Evolutionary conservation across 2,329 filamentous ascomycete genomes (phyloP).

Genomic region (Aspergillus latus): DNA sequence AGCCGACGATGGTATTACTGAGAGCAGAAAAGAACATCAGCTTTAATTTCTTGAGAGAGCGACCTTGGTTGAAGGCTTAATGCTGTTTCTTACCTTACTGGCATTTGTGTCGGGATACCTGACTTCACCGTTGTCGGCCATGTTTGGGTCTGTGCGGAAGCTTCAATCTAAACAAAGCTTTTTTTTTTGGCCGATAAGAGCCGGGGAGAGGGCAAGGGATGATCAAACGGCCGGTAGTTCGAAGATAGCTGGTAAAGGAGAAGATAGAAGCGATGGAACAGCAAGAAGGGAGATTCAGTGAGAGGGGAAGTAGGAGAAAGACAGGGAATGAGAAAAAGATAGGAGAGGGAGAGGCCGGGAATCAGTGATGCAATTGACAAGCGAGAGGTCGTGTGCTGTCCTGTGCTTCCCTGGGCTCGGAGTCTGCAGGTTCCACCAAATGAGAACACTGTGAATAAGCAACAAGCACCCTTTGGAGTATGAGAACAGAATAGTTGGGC

Average conservation of each 20-base stretch:
- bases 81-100: slow-evolving; percentile 37
- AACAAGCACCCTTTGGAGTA: neutral
- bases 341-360: slow-evolving; percentile 14
- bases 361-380: slow-evolving; percentile 25
- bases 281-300: slow-evolving; percentile 13
- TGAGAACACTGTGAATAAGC: neutral
- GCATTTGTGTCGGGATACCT: slow-evolving; percentile 39
- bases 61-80: neutral
- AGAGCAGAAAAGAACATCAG: slow-evolving; percentile 4
- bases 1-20: slow-evolving; percentile 15
- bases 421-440: slow-evolving; percentile 12
- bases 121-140: slow-evolving; percentile 38
- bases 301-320: slow-evolving; percentile 15
- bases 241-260: slow-evolving; percentile 6
- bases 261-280: slow-evolving; percentile 19
- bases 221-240: slow-evolving; percentile 11
- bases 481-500: neutral
- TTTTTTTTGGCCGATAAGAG: slow-evolving; percentile 9
- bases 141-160: slow-evolving; percentile 27
- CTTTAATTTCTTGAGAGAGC: slow-evolving; percentile 1
- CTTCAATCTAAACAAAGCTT: slow-evolving; percentile 16
- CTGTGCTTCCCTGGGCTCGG: slow-evolving; percentile 19
- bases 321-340: slow-evolving; percentile 13
- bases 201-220: slow-evolving; percentile 10
- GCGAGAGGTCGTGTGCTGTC: slow-evolving; percentile 18